phyloP scores from a whole-genome alignment of 2,329 filamentous ascomycete genomes.

The Paraconiothyrium brasiliense region DNA sequence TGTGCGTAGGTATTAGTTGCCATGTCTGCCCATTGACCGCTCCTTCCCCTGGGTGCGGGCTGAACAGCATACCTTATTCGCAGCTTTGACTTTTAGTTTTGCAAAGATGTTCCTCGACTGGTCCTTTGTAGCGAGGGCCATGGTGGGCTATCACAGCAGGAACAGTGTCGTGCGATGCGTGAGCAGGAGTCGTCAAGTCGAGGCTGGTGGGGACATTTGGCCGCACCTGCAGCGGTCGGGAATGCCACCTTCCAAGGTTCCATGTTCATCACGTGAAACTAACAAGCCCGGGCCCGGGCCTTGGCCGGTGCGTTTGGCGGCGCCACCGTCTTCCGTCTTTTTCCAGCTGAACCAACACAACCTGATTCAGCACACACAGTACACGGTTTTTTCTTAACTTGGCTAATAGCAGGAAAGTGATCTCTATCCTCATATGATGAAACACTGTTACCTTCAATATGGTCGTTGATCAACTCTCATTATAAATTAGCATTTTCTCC shows the following conservation, averaged over 20 bases:
- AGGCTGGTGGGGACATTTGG: slow-evolving; percentile 13
- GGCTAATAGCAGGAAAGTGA: too few relatives aligned
- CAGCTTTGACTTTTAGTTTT: slow-evolving; percentile 92
- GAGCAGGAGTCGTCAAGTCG: slow-evolving; percentile 11
- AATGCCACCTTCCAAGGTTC: slow-evolving; percentile 21
- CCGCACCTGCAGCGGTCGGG: slow-evolving; percentile 14
- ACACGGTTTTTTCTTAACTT: too few relatives aligned
- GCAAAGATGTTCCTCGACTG: slow-evolving; percentile 98
- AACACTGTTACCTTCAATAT: too few relatives aligned
- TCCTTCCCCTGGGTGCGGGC: slow-evolving; percentile 11
- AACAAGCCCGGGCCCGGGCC: slow-evolving; percentile 8
- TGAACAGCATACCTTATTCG: slow-evolving; percentile 79
- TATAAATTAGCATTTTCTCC: too few relatives aligned
- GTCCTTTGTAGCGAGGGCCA: slow-evolving; percentile 82
- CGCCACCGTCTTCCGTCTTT: background rate
- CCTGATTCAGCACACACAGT: too few relatives aligned
- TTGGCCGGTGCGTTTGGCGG: slow-evolving; percentile 1
- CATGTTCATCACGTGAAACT: slow-evolving; percentile 16
- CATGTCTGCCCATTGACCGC: slow-evolving; percentile 26
- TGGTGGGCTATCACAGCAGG: slow-evolving; percentile 39
- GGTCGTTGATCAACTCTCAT: too few relatives aligned
- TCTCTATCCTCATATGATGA: too few relatives aligned
- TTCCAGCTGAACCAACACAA: background rate
- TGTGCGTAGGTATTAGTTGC: slow-evolving; percentile 52
- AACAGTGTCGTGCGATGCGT: slow-evolving; percentile 1